A percentile compares a stretch with the other conserved stretches of the same genome.
Conservation (phyloP, 2,329 filamentous ascomycete species). For the Beauveria sp. region DNA sequence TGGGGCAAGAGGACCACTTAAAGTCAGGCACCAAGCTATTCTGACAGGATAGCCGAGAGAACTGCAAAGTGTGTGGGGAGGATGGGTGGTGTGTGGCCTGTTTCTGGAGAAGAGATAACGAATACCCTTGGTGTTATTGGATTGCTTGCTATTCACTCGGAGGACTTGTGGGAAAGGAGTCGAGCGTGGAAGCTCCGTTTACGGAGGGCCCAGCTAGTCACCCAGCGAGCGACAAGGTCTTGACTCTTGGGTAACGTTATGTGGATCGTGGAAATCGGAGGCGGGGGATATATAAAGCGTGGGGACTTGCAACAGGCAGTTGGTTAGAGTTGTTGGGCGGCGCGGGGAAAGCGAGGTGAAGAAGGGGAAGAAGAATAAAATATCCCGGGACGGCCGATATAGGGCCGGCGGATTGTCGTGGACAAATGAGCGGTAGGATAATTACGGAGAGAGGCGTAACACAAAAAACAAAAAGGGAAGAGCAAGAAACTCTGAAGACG, state of each 20-base stretch:
- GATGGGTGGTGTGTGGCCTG: background rate
- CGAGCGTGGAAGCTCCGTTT: slow-evolving; percentile 2
- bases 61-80: background rate
- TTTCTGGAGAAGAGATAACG: background rate
- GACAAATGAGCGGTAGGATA: slow-evolving; percentile 7
- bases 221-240: background rate
- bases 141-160: background rate
- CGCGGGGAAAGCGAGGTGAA: background rate
- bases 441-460: slow-evolving; percentile 6
- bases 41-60: slow-evolving; percentile 4
- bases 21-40: slow-evolving; percentile 1
- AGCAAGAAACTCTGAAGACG: background rate
- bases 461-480: background rate
- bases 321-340: background rate
- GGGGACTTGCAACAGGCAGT: background rate
- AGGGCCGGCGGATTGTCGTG: slow-evolving; percentile 12
- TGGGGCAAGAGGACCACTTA: background rate
- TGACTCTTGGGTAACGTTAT: background rate
- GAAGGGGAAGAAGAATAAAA: background rate
- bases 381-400: slow-evolving; percentile 1
- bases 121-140: slow-evolving; percentile 1
- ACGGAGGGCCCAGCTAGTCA: slow-evolving; percentile 3
- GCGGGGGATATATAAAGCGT: background rate
- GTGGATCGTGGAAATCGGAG: slow-evolving; percentile 6
- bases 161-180: background rate